Evolutionary conservation across 148 eudicot genomes (phyloP), one percentile per base, ranked within the genome.

Genomic region (Fallopia convolvulus): DNA sequence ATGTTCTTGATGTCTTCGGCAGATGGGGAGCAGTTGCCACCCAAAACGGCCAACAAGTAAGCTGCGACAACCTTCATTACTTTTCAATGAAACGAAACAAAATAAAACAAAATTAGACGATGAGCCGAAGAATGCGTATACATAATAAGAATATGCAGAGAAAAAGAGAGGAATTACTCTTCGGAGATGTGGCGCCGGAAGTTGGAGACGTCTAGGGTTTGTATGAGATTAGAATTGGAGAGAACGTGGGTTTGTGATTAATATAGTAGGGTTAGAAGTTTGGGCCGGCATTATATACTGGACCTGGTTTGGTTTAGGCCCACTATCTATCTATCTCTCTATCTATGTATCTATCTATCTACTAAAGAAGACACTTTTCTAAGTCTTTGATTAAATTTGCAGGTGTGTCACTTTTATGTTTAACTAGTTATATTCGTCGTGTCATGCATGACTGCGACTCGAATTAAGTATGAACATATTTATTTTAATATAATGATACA

Each of bases 31-130:
- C 84, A 17, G 81, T 86, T 89, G 23, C 96, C 97, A 0, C 97
- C 96, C 90, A 93, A 84, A 47, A 83, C 89, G 77, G 95, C 97
- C 78, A 93, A 87, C 90, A 93, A 85, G 36, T 91, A 90, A 10
- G 95, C 91, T 66, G 90, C 89, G 33, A 91, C 80, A 1, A 91
- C 83, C 90, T 93, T 93, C 97, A 92, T 89, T 11, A 75, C 79
- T 85, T 70, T 40, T 78, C 39, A 56, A 44, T 4, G 20, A 46
- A 23, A 61, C 63, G 20, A 6, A 20, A 40, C 6, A 63, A 63
- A 63, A 1, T 21, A 20, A 6, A 20, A 40, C 1, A 63, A 63
- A 30, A 1, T 21, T 0, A 11, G n/a, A 13, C 30, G 5, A 12
- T 21, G 30, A 26, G 36, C 30, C 30, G 70, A 11, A 23, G 63